A percentile compares a stretch with the other conserved stretches of the same genome.
These are phyloP conservation scores for Cryptococcus jaspeensis DNA, from an alignment of 1,284 basidiomycete species.

Conservation along the genomic window DNA sequence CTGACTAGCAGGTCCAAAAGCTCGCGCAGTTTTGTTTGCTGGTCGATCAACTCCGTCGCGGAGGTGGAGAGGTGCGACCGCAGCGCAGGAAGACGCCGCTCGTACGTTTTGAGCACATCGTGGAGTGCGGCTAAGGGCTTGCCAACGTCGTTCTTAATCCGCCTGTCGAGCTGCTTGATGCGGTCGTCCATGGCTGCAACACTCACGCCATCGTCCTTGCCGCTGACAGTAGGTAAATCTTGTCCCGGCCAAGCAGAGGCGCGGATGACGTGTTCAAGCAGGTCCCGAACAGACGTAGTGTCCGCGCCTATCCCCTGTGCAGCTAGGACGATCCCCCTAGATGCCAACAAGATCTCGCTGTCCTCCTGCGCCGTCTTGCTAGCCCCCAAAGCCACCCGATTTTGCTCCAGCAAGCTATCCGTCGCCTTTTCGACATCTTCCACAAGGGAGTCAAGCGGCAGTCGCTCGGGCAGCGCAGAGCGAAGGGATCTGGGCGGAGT, in stretches of 20 bases:
- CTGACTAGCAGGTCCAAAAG: conserved; percentile 1
- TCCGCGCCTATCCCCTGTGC: no score
- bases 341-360: not conserved
- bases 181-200: not conserved
- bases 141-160: not conserved
- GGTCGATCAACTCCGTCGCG: not conserved
- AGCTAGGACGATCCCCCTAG: no score
- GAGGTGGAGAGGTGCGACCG: not conserved
- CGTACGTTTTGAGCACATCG: not conserved
- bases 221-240: no score
- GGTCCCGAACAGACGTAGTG: no score
- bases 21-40: not conserved
- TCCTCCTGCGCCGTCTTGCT: not conserved
- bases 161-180: not conserved
- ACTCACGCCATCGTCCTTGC: no score
- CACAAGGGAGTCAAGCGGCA: conserved; percentile 1
- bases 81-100: not conserved
- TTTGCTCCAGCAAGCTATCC: not conserved
- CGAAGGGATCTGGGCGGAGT: conserved; percentile 1
- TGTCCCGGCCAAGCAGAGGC: no score
- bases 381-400: not conserved
- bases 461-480: not conserved
- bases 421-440: not conserved
- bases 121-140: not conserved
- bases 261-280: no score